Base-by-base conservation (phyloP, 2,329 filamentous ascomycete genomes). In the Ascochyta pisi region DNA sequence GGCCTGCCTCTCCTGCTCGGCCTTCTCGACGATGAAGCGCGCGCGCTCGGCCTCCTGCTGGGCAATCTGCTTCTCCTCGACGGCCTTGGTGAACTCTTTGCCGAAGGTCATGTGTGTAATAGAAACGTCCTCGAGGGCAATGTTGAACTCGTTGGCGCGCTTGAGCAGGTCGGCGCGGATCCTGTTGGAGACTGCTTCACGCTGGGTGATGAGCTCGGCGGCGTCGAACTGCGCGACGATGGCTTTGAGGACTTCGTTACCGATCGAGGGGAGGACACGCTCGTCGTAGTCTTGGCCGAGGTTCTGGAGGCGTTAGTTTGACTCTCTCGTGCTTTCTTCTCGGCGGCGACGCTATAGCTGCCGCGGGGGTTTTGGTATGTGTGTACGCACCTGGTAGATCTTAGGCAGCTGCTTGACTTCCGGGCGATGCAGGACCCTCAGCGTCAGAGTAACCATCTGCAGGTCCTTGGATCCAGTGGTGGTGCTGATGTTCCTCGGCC, bases 101-200 rank as follows among this genome's bases (percentile, higher is more conserved):
- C 95, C 95, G 76, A 99, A 99, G 49, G 95, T 99, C 95, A 99
- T 99, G 85, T 99, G 95, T 60, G 95, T 99, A 79, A 99, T 99
- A 74, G 92, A 96, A 58, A 99, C 95, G 74, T 99, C 95, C 81
- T 99, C 95, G 50, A 99, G 91, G 26, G 92, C 92, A 74, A 99
- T 99, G 84, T 99, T 96, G 87, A 99, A 99, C 79, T 99, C 95
- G 72, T 89, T 82, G 43, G 95, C 95, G 71, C 95, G 93, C 82
- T 90, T 92, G 74, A 95, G 89, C 45, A 99, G 87, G 77, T 99
- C 95, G 68, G 85, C 84, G 59, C 91, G 92, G 83, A 99, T 99
- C 71, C 93, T 90, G 79, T 97, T 89, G 64, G 89, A 94, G 70
- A 99, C 95, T 63, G 94, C 92, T 82, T 99, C 96, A 78, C 95